Evolutionary conservation across 129 eudicot species (phyloP), one percentile per base, ranked within the genome.

Genomic region (Saussurea involucrata): DNA sequence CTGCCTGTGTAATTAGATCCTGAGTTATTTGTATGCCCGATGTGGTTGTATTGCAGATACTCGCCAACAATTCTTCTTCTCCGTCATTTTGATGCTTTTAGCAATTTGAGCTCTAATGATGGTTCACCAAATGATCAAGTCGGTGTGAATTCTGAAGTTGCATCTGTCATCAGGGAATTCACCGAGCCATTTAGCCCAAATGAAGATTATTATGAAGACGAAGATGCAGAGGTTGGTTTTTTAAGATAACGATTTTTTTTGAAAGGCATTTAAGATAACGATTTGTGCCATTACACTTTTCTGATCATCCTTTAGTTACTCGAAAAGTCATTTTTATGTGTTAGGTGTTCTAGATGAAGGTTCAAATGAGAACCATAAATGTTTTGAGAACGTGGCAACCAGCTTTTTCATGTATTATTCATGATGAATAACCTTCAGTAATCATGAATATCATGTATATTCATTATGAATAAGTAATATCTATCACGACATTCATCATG

Each of bases 21-120:
- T 58, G 21, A 44, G 73, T 28, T 53, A 22, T 42, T 65, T 67
- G 68, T 64, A 55, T 69, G 33, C 71, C 63, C 80, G 46, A 70
- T 61, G 24, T 66, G 58, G 42, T 74, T 33, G 70, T 55, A 28
- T 72, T 71, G 74, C 89, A 94, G 98, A 80, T 94, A 94, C 78
- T 79, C 92, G 20, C 98, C 98, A 34, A 86, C 98, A 49, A 89
- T 94, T 80, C 92, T 94, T 83, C 92, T 94, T 24, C 95, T 94
- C 73, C 97, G 96, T 13, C 90, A 91, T 82, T 94, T 91, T 85
- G 96, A 94, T 79, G 92, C 89, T 69, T 89, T 89, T 75, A 81
- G 86, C 61, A 83, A 87, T 81, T 68, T 69, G 83, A 86, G 85
- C 73, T 80, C 97, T 64, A 83, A 78, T 69, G 97, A 88, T 87